These are phyloP conservation scores for Acidomyces sp. DNA, from an alignment of 495 filamentous ascomycete genomes.

Conservation along the genomic window DNA sequence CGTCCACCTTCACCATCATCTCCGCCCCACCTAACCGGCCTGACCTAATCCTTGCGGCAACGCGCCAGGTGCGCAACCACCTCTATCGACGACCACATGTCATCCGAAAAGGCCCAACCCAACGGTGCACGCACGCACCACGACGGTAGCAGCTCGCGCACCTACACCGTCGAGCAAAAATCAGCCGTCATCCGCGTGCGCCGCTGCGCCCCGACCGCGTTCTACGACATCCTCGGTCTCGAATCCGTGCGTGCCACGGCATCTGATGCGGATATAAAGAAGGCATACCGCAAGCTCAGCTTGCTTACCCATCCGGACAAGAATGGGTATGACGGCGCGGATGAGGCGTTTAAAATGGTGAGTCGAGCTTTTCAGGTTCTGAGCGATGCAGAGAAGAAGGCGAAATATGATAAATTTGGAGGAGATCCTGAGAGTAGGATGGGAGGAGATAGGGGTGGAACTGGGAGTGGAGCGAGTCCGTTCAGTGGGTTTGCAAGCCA, in stretches of 20 bases:
- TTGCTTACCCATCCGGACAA: slow-evolving; percentile 91
- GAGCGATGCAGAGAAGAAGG: slow-evolving; percentile 83
- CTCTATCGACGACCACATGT: slow-evolving; percentile 41
- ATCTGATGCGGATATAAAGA: slow-evolving; percentile 73
- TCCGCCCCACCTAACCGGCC: too few species aligned
- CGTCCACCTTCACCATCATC: too few species aligned
- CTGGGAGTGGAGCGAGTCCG: slow-evolving; percentile 40
- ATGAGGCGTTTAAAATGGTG: slow-evolving; percentile 96
- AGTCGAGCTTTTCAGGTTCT: slow-evolving; percentile 85
- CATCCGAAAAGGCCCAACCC: slow-evolving; percentile 40
- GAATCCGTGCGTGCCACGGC: slow-evolving; percentile 46
- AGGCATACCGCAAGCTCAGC: slow-evolving; percentile 84
- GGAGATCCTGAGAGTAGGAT: slow-evolving; percentile 85
- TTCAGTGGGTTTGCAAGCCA: slow-evolving; percentile 58
- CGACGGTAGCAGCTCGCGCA: slow-evolving; percentile 83
- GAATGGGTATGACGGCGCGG: slow-evolving; percentile 91
- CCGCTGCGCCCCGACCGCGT: slow-evolving; percentile 68
- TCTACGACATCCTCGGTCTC: slow-evolving; percentile 77
- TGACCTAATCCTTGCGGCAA: too few species aligned
- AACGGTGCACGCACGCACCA: slow-evolving; percentile 77
- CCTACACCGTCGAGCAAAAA: slow-evolving; percentile 81
- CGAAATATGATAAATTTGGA: slow-evolving; percentile 73
- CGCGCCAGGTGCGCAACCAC: background rate
- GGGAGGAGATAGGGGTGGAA: slow-evolving; percentile 32
- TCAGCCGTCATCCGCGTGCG: slow-evolving; percentile 76